phyloP scores from a whole-genome alignment of 192 early-diverging fungal genomes.

The Backusella psychrophila region DNA sequence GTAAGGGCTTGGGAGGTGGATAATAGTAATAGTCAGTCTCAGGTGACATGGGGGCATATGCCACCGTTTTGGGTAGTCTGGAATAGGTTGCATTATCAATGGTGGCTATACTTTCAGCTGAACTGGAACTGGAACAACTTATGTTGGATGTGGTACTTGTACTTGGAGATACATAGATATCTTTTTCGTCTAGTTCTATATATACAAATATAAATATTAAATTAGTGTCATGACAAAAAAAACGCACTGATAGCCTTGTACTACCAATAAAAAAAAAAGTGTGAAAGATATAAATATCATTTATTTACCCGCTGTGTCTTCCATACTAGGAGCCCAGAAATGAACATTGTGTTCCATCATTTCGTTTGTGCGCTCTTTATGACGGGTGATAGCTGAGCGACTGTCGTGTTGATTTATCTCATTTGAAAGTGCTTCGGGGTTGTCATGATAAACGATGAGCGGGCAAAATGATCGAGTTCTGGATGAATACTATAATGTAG shows the following conservation, averaged over 20 bases:
- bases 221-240: not conserved
- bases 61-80: conserved; percentile 3
- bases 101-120: conserved; percentile 18
- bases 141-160: conserved; percentile 19
- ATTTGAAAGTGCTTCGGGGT: not conserved
- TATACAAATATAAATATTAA: conserved; percentile 7
- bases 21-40: conserved; percentile 2
- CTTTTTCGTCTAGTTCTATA: not conserved
- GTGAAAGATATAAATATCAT: not conserved
- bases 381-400: conserved; percentile 9
- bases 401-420: not conserved
- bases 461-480: conserved; percentile 9
- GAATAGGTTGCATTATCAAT: not conserved
- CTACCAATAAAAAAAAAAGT: not conserved
- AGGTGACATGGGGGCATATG: conserved; percentile 9
- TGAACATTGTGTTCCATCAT: conserved; percentile 19
- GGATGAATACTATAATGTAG: not conserved
- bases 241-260: conserved; percentile 7
- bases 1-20: not conserved
- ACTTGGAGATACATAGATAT: conserved; percentile 19
- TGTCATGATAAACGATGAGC: conserved; percentile 15
- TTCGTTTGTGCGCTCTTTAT: conserved; percentile 14
- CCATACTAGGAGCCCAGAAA: conserved; percentile 6
- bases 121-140: conserved; percentile 9
- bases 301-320: not conserved